phyloP scores from a whole-genome alignment of 2,329 filamentous ascomycete genomes.

The Diaporthe citri region DNA sequence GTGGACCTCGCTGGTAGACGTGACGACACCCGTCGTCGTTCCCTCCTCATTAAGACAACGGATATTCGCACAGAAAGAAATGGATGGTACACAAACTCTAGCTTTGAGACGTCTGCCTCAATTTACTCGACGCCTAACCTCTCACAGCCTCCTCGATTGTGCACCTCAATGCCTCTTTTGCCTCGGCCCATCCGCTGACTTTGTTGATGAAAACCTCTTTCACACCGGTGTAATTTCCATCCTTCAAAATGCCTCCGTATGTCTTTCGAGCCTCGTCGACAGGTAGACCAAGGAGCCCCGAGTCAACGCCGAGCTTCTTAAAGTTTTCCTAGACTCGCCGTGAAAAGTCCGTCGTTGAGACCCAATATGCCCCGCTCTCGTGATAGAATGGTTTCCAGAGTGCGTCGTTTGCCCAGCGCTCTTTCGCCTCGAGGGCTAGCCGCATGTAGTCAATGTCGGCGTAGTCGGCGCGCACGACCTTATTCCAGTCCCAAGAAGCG shows the following conservation, averaged over 20 bases:
- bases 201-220: not conserved
- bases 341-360: not conserved
- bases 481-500: slow-evolving; percentile 52
- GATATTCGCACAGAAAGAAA: too few relatives aligned
- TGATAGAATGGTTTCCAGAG: slow-evolving; percentile 15
- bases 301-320: not conserved
- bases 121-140: not conserved
- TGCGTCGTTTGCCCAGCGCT: not conserved
- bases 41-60: not conserved
- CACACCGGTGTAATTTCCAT: slow-evolving; percentile 2
- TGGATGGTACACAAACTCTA: too few relatives aligned
- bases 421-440: slow-evolving; percentile 5
- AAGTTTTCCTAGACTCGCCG: not conserved
- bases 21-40: not conserved
- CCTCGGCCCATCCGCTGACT: not conserved
- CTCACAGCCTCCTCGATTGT: not conserved
- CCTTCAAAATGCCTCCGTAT: not conserved
- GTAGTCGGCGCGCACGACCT: slow-evolving; percentile 55
- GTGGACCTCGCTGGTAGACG: not conserved
- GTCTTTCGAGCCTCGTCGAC: not conserved
- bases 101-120: not conserved
- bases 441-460: slow-evolving; percentile 40
- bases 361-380: slow-evolving; percentile 6
- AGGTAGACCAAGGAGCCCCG: not conserved
- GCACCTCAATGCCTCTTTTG: not conserved